Evolutionary conservation across 2,329 filamentous ascomycete genomes (phyloP), one percentile per base, ranked within the genome.

Genomic region (Verticillium albo-atrum): DNA sequence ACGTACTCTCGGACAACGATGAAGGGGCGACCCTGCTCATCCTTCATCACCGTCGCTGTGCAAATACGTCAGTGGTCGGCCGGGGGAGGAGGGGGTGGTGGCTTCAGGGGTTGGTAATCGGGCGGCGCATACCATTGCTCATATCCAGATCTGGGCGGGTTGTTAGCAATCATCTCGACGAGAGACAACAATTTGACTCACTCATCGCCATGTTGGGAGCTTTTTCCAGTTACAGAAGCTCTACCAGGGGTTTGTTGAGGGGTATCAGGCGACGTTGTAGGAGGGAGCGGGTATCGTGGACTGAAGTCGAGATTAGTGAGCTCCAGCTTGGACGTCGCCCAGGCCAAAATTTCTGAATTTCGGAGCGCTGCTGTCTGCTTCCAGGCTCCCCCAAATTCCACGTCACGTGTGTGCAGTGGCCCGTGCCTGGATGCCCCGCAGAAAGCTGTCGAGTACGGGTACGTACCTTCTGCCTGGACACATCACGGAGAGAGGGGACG

Each of bases 1-100:
- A 85, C 90, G 68, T 84, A 96, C 92, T 99, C 95, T 88, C 95
- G 86, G 69, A 99, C 95, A 65, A 99, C 89, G 74, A 99, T 99
- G 77, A 99, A 99, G 42, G 95, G 95, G 73, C 95, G 87, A 63
- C 95, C 95, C 76, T 95, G 89, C 80, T 99, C 95, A 83, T 99
- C 95, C 82, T 97, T 97, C 82, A 97, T 87, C 76, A 99, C 79
- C 74, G 82, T 74, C 72, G 86, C 86, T 89, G 60, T 53, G 51
- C 51, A 53, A 53, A 17, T 9, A 15, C 20, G 42, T 50, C 42
- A 50, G 42, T 50, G 23, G 42, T 50, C 25, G 42, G 42, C 14
- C 20, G n/a, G 42, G 9, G 20, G 42, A 20, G 20, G 42, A 50
- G 42, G 42, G 42, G 42, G n/a, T 20, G 42, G n/a, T 50, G 20